phyloP scores from a whole-genome alignment of 208 protist genomes.

The Wallacemonas sp. region DNA sequence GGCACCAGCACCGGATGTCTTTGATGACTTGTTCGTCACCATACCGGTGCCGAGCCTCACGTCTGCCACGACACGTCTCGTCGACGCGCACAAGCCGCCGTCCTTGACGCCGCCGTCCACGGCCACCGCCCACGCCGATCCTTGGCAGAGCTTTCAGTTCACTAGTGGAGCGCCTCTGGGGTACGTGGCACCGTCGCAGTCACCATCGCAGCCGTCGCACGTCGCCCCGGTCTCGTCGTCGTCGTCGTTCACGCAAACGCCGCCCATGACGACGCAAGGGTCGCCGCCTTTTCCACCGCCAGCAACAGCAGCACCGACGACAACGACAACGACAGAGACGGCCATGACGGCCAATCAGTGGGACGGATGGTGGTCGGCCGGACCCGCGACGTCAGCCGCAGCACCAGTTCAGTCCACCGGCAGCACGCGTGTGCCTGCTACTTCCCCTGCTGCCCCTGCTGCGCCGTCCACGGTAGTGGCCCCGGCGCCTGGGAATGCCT shows the following conservation, averaged over 20 bases:
- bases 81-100: no score
- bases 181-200: conserved; percentile 19
- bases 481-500: conserved; percentile 29
- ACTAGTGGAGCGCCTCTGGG: conserved; percentile 41
- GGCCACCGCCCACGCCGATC: conserved; percentile 2
- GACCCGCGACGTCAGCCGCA: conserved; percentile 6
- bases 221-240: no score
- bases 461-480: not conserved
- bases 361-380: conserved; percentile 27
- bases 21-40: conserved; percentile 5
- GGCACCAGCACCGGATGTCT: conserved; percentile 5
- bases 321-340: not conserved
- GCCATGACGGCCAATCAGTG: conserved; percentile 7
- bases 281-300: no score
- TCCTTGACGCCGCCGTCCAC: conserved; percentile 2
- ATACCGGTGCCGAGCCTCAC: not conserved
- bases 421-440: not conserved
- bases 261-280: no score
- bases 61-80: no score
- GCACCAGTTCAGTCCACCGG: not conserved
- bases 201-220: not conserved
- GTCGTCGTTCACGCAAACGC: no score
- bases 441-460: not conserved
- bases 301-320: not conserved
- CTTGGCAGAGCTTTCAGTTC: conserved; percentile 10